Conservation (phyloP, 805 yeast genomes). For the Saccharomyces kudriavzevii region DNA sequence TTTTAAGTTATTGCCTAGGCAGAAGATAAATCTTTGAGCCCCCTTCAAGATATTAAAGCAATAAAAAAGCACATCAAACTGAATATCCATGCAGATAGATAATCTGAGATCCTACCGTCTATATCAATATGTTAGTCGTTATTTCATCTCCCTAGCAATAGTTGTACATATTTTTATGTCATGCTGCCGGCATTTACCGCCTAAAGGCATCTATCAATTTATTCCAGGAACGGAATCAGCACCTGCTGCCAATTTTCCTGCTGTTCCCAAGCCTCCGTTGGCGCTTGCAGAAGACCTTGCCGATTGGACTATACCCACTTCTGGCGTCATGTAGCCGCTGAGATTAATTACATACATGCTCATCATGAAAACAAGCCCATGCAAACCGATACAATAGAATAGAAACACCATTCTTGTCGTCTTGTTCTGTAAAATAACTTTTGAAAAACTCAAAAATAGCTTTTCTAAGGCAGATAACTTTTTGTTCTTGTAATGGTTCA, state of each 20-base stretch:
- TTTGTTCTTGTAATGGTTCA: constrained; percentile 58
- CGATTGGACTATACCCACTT: constrained; percentile 26
- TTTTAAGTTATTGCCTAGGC: background rate
- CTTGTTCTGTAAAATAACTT: constrained; percentile 67
- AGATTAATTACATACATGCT: constrained; percentile 47
- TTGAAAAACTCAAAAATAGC: constrained; percentile 61
- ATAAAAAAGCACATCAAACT: background rate
- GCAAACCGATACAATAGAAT: constrained; percentile 66
- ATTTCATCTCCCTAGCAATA: background rate
- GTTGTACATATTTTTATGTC: background rate
- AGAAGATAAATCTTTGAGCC: background rate
- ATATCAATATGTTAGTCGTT: background rate
- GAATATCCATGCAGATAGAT: background rate
- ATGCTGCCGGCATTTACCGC: background rate
- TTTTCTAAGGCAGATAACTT: constrained; percentile 72
- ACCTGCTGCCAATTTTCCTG: background rate
- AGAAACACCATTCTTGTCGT: constrained; percentile 65
- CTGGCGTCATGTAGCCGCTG: constrained; percentile 40
- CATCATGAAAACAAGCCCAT: constrained; percentile 60
- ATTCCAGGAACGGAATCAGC: background rate
- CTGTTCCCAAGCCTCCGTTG: constrained; percentile 3
- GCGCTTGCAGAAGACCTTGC: constrained; percentile 5
- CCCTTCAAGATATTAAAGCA: background rate
- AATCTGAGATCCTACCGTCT: background rate
- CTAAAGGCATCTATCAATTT: background rate